Conservation (phyloP, 495 filamentous ascomycete species). For the Achaetomiella virescens region DNA sequence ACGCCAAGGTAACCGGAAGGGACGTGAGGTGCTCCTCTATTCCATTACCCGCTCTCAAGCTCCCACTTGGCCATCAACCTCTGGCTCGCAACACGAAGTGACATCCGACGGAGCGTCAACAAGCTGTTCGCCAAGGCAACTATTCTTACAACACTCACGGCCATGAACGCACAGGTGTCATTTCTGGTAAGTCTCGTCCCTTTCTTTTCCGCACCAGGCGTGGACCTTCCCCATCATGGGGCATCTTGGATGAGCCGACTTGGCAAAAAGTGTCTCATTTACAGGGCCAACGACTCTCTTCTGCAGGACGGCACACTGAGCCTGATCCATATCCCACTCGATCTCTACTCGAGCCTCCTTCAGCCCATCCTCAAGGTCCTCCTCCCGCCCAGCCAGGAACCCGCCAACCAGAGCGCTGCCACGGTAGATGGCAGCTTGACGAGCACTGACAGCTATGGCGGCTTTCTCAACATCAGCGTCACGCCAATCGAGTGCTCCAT, state of each 20-base stretch:
- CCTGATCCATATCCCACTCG: conserved; percentile 84
- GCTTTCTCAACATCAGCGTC: conserved; percentile 88
- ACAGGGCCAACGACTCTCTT: neutral
- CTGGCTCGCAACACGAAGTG: too few species aligned
- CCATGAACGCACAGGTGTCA: conserved; percentile 51
- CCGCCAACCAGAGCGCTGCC: neutral
- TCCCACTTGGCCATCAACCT: too few species aligned
- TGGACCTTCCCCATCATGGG: too few species aligned
- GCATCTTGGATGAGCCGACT: too few species aligned
- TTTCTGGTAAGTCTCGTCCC: conserved; percentile 44
- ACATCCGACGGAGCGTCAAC: too few species aligned
- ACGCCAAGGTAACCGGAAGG: too few species aligned
- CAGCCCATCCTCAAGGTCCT: conserved; percentile 81
- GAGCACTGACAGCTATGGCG: conserved; percentile 49
- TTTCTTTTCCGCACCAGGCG: too few species aligned
- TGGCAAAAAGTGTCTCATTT: too few species aligned
- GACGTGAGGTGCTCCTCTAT: too few species aligned
- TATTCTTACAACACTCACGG: conserved; percentile 10
- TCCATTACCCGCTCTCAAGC: too few species aligned
- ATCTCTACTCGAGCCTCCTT: conserved; percentile 73
- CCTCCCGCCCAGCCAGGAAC: conserved; percentile 51
- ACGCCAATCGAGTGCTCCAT: conserved; percentile 91
- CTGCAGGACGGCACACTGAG: conserved; percentile 76
- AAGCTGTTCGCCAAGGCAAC: neutral
- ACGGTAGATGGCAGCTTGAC: conserved; percentile 1